Percentiles rank a stretch among this genome's conserved stretches.
phyloP scores from a whole-genome alignment of 768 basidiomycete genomes.

The Boletus pseudo-olivaceus region DNA sequence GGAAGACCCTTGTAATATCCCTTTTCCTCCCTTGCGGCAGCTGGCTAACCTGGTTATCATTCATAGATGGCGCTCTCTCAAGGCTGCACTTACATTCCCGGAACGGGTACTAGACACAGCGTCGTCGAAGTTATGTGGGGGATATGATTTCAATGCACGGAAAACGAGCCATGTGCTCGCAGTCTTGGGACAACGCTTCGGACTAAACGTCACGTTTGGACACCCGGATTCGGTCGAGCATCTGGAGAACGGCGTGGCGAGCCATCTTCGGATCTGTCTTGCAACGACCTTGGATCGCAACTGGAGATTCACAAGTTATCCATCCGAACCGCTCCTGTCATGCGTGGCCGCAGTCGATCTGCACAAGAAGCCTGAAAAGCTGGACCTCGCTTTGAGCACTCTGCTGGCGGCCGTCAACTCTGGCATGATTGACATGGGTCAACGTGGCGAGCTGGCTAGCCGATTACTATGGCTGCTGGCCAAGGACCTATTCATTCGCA shows the following conservation, averaged over 20 bases:
- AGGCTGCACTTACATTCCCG: not conserved
- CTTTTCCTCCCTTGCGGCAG: not conserved
- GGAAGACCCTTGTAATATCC: not conserved
- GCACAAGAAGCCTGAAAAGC: not conserved
- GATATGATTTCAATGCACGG: not conserved
- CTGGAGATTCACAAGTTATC: conserved; percentile 14
- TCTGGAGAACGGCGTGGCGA: conserved; percentile 7
- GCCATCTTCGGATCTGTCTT: conserved; percentile 11
- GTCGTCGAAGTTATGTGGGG: not conserved
- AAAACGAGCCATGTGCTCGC: not conserved
- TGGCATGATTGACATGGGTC: not conserved
- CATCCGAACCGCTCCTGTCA: conserved; percentile 19
- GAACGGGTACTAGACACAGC: not conserved
- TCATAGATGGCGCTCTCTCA: not conserved
- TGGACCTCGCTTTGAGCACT: not conserved
- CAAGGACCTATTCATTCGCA: conserved; percentile 5
- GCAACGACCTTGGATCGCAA: conserved; percentile 2
- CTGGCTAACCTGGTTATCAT: not conserved
- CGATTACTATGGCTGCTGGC: conserved; percentile 8
- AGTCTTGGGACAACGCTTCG: conserved; percentile 1
- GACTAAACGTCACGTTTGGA: conserved; percentile 1
- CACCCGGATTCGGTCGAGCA: not conserved
- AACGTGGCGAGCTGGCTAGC: not conserved
- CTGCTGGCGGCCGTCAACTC: not conserved
- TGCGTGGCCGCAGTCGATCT: conserved; percentile 9